Percentiles rank a stretch among this genome's conserved stretches.
These are phyloP conservation scores for Leptographium wingfieldii DNA, from an alignment of 2,329 filamentous ascomycete species.

Conservation along the genomic window DNA sequence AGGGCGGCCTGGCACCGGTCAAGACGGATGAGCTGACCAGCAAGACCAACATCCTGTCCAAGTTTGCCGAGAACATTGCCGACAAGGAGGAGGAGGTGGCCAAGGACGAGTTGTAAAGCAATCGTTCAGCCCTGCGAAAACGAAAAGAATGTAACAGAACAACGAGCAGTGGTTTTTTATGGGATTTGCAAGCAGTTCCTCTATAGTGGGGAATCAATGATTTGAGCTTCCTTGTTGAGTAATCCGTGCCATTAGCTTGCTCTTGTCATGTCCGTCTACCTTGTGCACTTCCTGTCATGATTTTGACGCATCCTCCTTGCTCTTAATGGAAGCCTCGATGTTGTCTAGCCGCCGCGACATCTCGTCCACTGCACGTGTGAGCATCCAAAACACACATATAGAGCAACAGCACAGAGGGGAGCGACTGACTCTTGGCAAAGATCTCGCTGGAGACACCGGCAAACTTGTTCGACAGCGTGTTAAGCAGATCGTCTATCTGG, in stretches of 20 bases:
- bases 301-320: conserved; percentile 25
- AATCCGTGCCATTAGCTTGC: background rate
- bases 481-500: conserved; percentile 77
- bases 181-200: background rate
- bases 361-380: conserved; percentile 60
- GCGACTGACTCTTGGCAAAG: conserved; percentile 66
- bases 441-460: conserved; percentile 74
- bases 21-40: conserved; percentile 82
- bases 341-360: conserved; percentile 81
- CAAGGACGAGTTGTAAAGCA: conserved; percentile 1
- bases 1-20: conserved; percentile 70
- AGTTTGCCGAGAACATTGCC: conserved; percentile 59
- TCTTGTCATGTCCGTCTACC: background rate
- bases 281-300: background rate
- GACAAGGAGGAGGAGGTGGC: conserved; percentile 1
- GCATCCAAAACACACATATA: background rate
- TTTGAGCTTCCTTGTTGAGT: background rate
- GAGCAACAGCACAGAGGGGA: background rate
- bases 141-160: background rate
- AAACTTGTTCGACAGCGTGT: conserved; percentile 76
- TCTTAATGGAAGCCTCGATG: conserved; percentile 60
- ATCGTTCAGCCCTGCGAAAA: background rate
- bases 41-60: conserved; percentile 78
- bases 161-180: background rate
- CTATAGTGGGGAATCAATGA: too few species aligned